Evolutionary conservation across 2,329 filamentous ascomycete genomes (phyloP).

Genomic region (Verticillium nubilum): DNA sequence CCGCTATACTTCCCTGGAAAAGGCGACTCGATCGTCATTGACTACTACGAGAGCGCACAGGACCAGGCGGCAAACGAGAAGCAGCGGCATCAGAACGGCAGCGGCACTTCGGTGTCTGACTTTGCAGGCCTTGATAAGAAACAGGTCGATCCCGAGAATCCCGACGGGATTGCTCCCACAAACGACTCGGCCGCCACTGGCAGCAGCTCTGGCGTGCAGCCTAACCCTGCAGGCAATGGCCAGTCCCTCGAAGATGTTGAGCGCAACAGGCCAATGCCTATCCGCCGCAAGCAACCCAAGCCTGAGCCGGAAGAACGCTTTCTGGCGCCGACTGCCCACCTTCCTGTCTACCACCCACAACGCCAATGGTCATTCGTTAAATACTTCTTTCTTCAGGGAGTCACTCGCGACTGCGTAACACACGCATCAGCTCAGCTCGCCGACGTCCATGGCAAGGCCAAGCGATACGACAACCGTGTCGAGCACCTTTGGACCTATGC

Average conservation of each 20-base stretch:
- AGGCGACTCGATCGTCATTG: conserved; percentile 17
- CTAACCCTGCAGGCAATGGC: background rate
- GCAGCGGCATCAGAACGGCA: background rate
- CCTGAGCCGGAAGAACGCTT: conserved; percentile 27
- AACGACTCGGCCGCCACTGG: background rate
- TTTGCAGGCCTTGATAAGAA: background rate
- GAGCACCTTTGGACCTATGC: conserved; percentile 42
- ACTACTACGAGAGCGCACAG: conserved; percentile 18
- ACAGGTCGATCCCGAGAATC: conserved; percentile 3
- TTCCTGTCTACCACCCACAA: conserved; percentile 11
- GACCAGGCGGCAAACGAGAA: background rate
- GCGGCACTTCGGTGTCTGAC: background rate
- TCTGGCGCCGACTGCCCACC: conserved; percentile 10
- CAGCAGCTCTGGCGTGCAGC: background rate
- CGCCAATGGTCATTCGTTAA: conserved; percentile 14
- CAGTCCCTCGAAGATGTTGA: conserved; percentile 20
- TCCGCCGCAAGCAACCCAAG: conserved; percentile 30
- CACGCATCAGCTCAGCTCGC: conserved; percentile 21
- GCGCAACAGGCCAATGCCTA: conserved; percentile 22
- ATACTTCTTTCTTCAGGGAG: conserved; percentile 16
- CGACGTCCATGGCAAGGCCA: conserved; percentile 22
- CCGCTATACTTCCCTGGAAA: conserved; percentile 17
- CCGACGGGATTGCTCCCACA: background rate
- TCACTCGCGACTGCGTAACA: conserved; percentile 14
- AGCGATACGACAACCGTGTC: conserved; percentile 36